These are phyloP conservation scores for Anisodus acutangulus DNA, from an alignment of 257 asterid species.

Conservation along the genomic window DNA sequence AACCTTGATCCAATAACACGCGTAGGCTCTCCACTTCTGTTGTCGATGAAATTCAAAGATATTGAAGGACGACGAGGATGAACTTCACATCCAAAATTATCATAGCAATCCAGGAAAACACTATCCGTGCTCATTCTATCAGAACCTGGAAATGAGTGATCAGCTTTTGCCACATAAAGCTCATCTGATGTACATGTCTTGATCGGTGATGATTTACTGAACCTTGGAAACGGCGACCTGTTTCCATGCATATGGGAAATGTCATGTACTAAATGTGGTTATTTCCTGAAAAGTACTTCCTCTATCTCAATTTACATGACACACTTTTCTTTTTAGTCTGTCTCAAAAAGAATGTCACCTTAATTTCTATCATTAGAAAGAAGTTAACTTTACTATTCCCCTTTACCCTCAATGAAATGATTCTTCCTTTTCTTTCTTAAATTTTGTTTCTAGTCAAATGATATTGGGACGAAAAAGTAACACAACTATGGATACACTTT, in stretches of 20 bases:
- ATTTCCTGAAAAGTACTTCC: neutral
- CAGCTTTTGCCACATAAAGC: neutral
- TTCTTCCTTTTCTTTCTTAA: too few relatives aligned
- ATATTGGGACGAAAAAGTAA: too few relatives aligned
- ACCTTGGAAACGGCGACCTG: neutral
- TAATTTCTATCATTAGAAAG: too few relatives aligned
- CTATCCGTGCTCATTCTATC: slow-evolving; percentile 23
- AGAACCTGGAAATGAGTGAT: slow-evolving; percentile 3
- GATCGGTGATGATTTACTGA: neutral
- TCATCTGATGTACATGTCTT: neutral
- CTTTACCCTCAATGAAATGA: too few relatives aligned
- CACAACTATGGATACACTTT: neutral
- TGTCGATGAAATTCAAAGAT: neutral
- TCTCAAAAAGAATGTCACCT: too few relatives aligned
- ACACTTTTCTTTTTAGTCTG: too few relatives aligned
- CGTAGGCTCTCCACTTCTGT: neutral
- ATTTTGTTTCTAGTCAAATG: too few relatives aligned
- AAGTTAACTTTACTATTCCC: too few relatives aligned
- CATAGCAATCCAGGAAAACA: slow-evolving; percentile 9
- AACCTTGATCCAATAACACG: neutral
- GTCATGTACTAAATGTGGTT: neutral
- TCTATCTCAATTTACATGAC: too few relatives aligned
- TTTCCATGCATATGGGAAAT: neutral
- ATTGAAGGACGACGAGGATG: slow-evolving; percentile 4
- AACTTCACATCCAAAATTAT: slow-evolving; percentile 18